phyloP scores from a whole-genome alignment of 805 yeast genomes.

The Pichia gijzeniarum region DNA sequence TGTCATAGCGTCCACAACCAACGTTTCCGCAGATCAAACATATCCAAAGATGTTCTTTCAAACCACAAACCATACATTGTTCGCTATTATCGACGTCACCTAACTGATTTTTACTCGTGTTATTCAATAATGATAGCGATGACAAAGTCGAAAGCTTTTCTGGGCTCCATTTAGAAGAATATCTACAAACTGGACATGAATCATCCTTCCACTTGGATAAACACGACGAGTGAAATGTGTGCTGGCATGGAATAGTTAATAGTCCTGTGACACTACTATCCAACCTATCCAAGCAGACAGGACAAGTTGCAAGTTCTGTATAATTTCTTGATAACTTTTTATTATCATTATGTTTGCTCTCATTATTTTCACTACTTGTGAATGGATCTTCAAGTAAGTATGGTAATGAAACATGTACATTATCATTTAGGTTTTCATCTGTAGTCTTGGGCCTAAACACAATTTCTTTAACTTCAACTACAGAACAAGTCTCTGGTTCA shows the following conservation, averaged over 20 bases:
- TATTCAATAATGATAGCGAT: not conserved
- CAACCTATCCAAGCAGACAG: conserved; percentile 86
- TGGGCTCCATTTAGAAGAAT: conserved; percentile 41
- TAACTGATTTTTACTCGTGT: conserved; percentile 17
- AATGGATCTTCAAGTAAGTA: conserved; percentile 71
- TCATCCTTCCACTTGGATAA: conserved; percentile 85
- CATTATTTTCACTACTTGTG: conserved; percentile 29
- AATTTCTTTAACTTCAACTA: conserved; percentile 59
- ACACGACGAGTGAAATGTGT: conserved; percentile 87
- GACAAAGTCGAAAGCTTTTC: not conserved
- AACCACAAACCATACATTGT: conserved; percentile 52
- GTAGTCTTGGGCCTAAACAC: conserved; percentile 31
- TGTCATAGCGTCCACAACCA: conserved; percentile 88
- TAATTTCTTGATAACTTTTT: conserved; percentile 22
- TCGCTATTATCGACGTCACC: conserved; percentile 26
- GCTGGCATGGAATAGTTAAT: conserved; percentile 86
- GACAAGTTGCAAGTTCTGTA: conserved; percentile 80
- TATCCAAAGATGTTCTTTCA: conserved; percentile 68
- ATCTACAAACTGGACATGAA: conserved; percentile 86
- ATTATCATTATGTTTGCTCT: not conserved
- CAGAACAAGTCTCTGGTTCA: conserved; percentile 86
- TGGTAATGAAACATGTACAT: conserved; percentile 40
- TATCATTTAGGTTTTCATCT: conserved; percentile 5
- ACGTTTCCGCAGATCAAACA: conserved; percentile 85
- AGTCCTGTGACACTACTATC: conserved; percentile 76